Base-by-base conservation (phyloP, 1,284 basidiomycete species). In the Hemileia vastatrix region DNA sequence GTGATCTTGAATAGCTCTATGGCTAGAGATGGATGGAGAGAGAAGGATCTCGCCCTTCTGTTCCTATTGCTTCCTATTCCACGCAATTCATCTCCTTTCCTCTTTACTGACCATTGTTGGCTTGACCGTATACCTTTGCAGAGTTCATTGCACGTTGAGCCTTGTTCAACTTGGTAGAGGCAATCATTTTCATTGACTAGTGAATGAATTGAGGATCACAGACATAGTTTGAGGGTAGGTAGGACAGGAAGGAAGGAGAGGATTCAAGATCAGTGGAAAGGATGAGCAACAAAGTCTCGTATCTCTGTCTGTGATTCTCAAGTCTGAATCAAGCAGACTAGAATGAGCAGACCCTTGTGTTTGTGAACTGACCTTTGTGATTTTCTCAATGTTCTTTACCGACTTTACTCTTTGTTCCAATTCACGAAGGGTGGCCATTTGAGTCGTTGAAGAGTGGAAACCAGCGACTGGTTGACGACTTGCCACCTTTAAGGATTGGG, bases 151-250 rank as follows among this genome's bases (percentile, higher is more conserved):
- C 92, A 73, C 86, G 83, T 82, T 93, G 90, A 63, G 93, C 93
- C 81, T 94, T 93, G 77, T 85, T 84, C 63, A 98, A 85, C 80
- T 94, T 93, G 66, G 93, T 95, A 59, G 94, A 95, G 65, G 94
- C 94, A 83, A 97, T 94, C 83, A 93, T 90, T 83, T 96, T 96
- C 93, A 97, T 97, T 64, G 93, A 96, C 90, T 94, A 32, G 24
- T 13, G 43, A 23, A 19, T 21, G 13, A 33, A 51, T 50, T 52
- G 33, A 27, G 9, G 23, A 48, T 50, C 45, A 62, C 15, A 24
- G 27, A n/a, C 43, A 32, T 40, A 45, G 1, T 31, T 23, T 33
- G 52, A 45, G 21, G 23, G 24, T 45, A 57, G 40, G n/a, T n/a
- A n/a, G n/a, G n/a, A n/a, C n/a, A n/a, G n/a, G n/a, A n/a, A n/a